Evolutionary conservation across 352 stramenopile genomes (phyloP), one percentile per base, ranked within the genome.

Genomic region (Globisporangium ultimum): DNA sequence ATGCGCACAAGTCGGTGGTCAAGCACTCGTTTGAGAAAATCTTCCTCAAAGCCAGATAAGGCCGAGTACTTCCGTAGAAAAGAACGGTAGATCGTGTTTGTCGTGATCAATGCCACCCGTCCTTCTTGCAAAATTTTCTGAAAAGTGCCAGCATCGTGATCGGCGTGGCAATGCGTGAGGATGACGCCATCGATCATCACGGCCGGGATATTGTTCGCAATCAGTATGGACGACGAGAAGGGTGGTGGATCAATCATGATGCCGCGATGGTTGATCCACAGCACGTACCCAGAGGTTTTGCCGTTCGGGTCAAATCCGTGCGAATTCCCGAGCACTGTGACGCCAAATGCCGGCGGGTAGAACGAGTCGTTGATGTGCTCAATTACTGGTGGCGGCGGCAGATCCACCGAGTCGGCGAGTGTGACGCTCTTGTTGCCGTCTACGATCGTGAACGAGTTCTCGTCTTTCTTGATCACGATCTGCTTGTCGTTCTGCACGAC

Each of bases 191-290:
- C 93, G 65, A 98, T 98, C 66, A 97, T 96, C 47, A 95, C 70
- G 24, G 91, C 90, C 6, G 86, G 80, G 49, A 96, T 96, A 55
- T 91, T 93, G 68, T 91, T 95, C 21, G 84, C 82, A 32, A 88
- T 72, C 38, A 96, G 61, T 43, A 96, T 90, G 15, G 82, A 88
- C 20, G 82, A 93, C 40, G 88, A 95, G 54, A 96, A 95, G 6
- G 96, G 94, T 20, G 96, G 96, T 18, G 96, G 96, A 65, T 98
- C 96, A 63, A 98, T 97, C 96, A 98, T 98, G 51, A 98, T 95
- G 28, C 96, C 96, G 48, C 94, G 71, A 40, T 96, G 90, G 66
- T 98, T 98, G 53, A 98, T 97, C 96, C 96, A 98, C 6, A 98
- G 74, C 40, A 98, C 96, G 70, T 98, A 98, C 15, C 96, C 96